A percentile compares a stretch with the other conserved stretches of the same genome.
phyloP scores from a whole-genome alignment of 306 rosid species.

The Mimosa pudica region DNA sequence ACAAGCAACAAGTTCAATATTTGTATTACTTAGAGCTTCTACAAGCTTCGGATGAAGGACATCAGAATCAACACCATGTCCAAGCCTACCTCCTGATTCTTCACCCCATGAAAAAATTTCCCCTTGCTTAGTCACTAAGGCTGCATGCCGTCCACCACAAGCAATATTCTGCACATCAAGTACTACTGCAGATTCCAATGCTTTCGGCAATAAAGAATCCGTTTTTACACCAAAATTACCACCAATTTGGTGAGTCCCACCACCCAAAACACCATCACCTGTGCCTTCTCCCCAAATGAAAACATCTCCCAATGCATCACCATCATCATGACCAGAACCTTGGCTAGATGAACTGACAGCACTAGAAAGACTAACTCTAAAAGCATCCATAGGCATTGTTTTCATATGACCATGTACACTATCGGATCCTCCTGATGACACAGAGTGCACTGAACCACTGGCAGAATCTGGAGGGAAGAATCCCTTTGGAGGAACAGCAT shows the following conservation, averaged over 20 bases:
- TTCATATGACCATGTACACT: conserved; percentile 90
- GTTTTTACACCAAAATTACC: conserved; percentile 61
- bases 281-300: conserved; percentile 97
- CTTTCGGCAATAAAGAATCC: conserved; percentile 91
- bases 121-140: conserved; percentile 96
- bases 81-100: conserved; percentile 98
- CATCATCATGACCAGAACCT: conserved; percentile 99
- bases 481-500: conserved; percentile 85
- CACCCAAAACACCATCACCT: conserved; percentile 95
- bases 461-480: conserved; percentile 95
- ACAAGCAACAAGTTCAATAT: conserved; percentile 97
- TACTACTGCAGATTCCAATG: conserved; percentile 93
- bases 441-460: conserved; percentile 86
- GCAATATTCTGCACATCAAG: conserved; percentile 96
- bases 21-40: conserved; percentile 78
- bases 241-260: conserved; percentile 88
- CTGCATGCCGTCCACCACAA: conserved; percentile 94
- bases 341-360: conserved; percentile 99
- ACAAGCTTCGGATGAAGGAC: conserved; percentile 90
- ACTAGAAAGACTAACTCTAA: conserved; percentile 96
- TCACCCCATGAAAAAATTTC: conserved; percentile 99
- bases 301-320: conserved; percentile 98
- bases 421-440: conserved; percentile 98
- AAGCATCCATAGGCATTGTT: conserved; percentile 90
- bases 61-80: conserved; percentile 97